Conservation (phyloP, 495 filamentous ascomycete genomes). For the Hyphodiscus hymeniophilus region DNA sequence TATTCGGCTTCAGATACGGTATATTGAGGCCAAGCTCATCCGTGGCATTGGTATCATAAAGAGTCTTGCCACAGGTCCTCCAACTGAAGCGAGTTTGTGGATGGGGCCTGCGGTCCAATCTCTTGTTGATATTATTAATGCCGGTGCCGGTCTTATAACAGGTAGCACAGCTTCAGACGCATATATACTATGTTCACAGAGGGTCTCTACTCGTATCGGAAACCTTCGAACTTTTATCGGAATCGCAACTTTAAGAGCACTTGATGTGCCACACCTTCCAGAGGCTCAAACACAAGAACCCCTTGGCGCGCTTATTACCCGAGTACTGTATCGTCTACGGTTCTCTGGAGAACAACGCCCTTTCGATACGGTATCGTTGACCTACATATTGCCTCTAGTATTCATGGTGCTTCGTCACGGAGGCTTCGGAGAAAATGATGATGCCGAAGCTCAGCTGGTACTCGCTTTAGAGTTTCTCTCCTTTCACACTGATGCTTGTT, state of each 20-base stretch:
- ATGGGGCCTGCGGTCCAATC: constrained; percentile 68
- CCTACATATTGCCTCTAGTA: constrained; percentile 78
- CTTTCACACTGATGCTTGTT: constrained; percentile 71
- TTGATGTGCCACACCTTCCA: constrained; percentile 63
- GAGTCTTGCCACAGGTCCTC: constrained; percentile 74
- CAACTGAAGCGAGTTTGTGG: constrained; percentile 77
- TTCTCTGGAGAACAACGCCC: constrained; percentile 88
- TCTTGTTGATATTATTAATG: constrained; percentile 61
- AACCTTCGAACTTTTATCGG: constrained; percentile 72
- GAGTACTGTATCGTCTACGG: constrained; percentile 82
- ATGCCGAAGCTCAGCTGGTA: constrained; percentile 78
- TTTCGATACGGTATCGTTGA: constrained; percentile 76
- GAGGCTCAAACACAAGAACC: constrained; percentile 67
- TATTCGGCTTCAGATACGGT: constrained; percentile 62
- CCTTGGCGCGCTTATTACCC: constrained; percentile 76
- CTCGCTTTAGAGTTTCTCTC: constrained; percentile 85
- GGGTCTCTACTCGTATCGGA: constrained; percentile 68
- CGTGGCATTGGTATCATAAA: constrained; percentile 79
- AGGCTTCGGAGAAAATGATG: constrained; percentile 68
- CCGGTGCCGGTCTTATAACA: constrained; percentile 72
- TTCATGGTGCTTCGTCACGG: constrained; percentile 67
- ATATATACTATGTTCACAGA: constrained; percentile 68
- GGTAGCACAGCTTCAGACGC: constrained; percentile 71
- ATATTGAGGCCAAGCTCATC: constrained; percentile 57
- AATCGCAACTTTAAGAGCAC: constrained; percentile 71